Evolutionary conservation across 805 yeast species (phyloP), one percentile per base, ranked within the genome.

Genomic region (Pichia exigua): DNA sequence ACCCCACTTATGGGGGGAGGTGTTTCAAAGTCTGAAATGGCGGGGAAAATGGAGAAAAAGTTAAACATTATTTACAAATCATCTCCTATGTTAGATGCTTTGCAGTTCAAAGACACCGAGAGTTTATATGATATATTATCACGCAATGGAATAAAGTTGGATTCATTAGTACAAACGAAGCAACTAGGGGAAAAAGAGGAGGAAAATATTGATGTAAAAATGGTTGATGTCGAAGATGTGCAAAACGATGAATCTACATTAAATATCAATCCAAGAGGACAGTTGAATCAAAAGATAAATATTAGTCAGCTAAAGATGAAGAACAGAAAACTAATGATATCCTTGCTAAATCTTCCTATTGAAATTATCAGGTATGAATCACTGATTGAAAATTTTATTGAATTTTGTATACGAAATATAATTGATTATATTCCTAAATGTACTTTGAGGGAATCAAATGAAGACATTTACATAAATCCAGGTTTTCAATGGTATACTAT

Each of bases 311-410:
- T 57, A 8, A 54, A 50, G 15, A 51, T 54, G 28, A 54, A 4
- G 12, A 48, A 7, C 28, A 48, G 15, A n/a, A 40, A 12, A 24
- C 47, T 65, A 42, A 46, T 59, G 1, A 44, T 60, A 3, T 55
- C 57, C 2, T 28, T 65, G 3, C 54, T 54, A 9, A 54, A 57
- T 15, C 28, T 66, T 11, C 65, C 67, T 0, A 50, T 28, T 13
- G 32, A 27, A 26, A 41, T 66, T 3, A 27, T 56, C 4, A 50
- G 41, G 10, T 59, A 59, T 8, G 54, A 45, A 4, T 27, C 47
- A 15, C 39, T 63, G 38, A 48, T 56, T n/a, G 70, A 65, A 45
- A 47, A 47, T 20, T 42, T 63, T 5, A 21, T 66, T 40, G 51
- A 45, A 9, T 53, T 24, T 43, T 24, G 28, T 20, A n/a, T 42